Conservation (phyloP, 768 basidiomycete species). For the Collybia sordida region DNA sequence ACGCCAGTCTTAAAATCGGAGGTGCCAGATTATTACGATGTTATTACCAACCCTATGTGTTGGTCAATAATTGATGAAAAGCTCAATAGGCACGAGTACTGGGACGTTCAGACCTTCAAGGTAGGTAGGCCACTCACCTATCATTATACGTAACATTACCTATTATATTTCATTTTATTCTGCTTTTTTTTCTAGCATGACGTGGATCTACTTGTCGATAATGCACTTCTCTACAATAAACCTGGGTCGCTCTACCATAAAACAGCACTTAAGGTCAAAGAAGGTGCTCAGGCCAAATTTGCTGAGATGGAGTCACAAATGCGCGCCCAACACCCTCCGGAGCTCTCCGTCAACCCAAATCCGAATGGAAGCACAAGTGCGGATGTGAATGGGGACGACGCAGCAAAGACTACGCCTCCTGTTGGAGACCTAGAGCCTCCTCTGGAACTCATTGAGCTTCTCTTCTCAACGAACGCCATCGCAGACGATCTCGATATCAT, state of each 20-base stretch:
- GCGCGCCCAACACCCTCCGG: neutral
- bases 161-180: neutral
- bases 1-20: constrained; percentile 77
- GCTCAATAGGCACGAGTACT: constrained; percentile 81
- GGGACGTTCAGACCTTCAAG: constrained; percentile 73
- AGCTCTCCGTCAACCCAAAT: neutral
- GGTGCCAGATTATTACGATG: constrained; percentile 89
- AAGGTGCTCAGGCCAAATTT: constrained; percentile 12
- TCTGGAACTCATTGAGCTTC: constrained; percentile 52
- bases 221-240: constrained; percentile 87
- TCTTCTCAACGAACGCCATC: constrained; percentile 52
- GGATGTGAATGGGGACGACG: neutral
- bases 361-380: too few relatives aligned
- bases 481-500: constrained; percentile 53
- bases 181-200: constrained; percentile 61
- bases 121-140: constrained; percentile 28
- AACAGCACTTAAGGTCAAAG: constrained; percentile 63
- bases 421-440: constrained; percentile 80
- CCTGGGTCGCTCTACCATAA: constrained; percentile 70
- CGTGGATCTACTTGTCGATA: constrained; percentile 78
- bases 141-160: neutral
- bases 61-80: constrained; percentile 82
- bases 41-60: constrained; percentile 86
- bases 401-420: constrained; percentile 7
- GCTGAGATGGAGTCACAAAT: neutral